A percentile compares a stretch with the other conserved stretches of the same genome.
phyloP scores from a whole-genome alignment of 2,329 filamentous ascomycete species.

The Ascochyta clinopodiicola region DNA sequence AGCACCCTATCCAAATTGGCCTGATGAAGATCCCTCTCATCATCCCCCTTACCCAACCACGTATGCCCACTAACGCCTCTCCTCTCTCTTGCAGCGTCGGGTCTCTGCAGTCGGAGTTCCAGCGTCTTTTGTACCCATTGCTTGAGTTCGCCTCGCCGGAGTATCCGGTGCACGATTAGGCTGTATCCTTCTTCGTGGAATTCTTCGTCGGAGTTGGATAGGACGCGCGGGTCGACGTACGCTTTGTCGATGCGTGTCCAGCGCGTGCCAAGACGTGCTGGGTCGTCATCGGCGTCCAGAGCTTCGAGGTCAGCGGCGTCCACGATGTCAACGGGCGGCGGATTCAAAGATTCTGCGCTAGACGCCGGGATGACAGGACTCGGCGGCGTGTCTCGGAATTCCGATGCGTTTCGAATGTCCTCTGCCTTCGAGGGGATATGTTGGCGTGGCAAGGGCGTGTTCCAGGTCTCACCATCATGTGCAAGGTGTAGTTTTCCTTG shows the following conservation, averaged over 20 bases:
- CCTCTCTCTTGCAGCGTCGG: neutral
- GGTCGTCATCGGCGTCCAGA: conserved; percentile 10
- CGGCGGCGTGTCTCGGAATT: conserved; percentile 10
- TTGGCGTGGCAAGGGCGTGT: neutral
- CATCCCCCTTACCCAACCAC: conserved; percentile 37
- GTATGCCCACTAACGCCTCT: conserved; percentile 6
- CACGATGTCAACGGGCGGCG: neutral
- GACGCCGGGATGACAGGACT: neutral
- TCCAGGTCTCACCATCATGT: conserved; percentile 10
- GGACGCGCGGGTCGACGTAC: conserved; percentile 25
- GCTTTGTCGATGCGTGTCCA: conserved; percentile 30
- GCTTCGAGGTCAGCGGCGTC: neutral
- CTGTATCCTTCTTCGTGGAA: conserved; percentile 25
- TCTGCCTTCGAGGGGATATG: neutral
- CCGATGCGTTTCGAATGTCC: conserved; percentile 1
- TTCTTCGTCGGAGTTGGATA: conserved; percentile 21
- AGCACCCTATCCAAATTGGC: conserved; percentile 21
- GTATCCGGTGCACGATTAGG: conserved; percentile 23
- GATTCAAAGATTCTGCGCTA: neutral
- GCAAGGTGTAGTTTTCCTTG: conserved; percentile 9
- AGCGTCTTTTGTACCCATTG: conserved; percentile 26
- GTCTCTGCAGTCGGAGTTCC: conserved; percentile 15
- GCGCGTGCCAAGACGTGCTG: conserved; percentile 3
- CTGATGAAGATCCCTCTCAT: conserved; percentile 23
- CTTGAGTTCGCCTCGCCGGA: conserved; percentile 24